Evolutionary conservation across 352 stramenopile genomes (phyloP), one percentile per base, ranked within the genome.

Genomic region (Globisporangium parvum): DNA sequence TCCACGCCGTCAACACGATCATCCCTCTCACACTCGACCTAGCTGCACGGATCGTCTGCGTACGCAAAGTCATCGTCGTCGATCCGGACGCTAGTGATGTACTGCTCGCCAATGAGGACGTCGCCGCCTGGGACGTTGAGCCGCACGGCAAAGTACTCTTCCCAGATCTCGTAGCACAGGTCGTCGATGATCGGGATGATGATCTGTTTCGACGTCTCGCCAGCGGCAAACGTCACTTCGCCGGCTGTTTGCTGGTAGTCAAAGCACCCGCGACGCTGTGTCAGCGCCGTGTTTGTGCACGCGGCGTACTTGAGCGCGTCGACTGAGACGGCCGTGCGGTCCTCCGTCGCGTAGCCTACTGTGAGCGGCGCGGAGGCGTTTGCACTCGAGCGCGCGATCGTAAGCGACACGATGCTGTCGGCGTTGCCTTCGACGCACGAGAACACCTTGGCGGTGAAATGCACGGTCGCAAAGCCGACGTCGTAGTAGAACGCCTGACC

Each of bases 101-200:
- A 98, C 56, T 91, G 70, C 63, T 98, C 87, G 21, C 96, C 95
- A 17, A 93, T 64, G 23, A 98, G 62, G 6, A 80, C 68, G 20
- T 93, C 87, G 3, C 88, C 92, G 0, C 96, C 96, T 18, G 93
- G 86, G 20, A 98, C 80, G 51, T 96, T 86, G 21, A 98, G 70
- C 0, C 87, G 93, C 23, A 98, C 73, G 42, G 96, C 71, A 45
- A 98, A 91, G 60, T 94, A 96, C 66, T 98, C 83, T 14, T 88
- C 67, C 63, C 85, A 80, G 24, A 62, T 69, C 62, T 98, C 93
- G 42, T 80, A 77, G 68, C 95, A 98, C 24, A 75, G 72, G 69
- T 99, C 94, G 59, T 99, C 92, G 51, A 98, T 89, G 39, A 98
- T 88, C n/a, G 79, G 72, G 26, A 98, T 75, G 14, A 80, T 81